Base-by-base conservation (phyloP, 345 rosid species). In the Aquilaria yunnanensis region DNA sequence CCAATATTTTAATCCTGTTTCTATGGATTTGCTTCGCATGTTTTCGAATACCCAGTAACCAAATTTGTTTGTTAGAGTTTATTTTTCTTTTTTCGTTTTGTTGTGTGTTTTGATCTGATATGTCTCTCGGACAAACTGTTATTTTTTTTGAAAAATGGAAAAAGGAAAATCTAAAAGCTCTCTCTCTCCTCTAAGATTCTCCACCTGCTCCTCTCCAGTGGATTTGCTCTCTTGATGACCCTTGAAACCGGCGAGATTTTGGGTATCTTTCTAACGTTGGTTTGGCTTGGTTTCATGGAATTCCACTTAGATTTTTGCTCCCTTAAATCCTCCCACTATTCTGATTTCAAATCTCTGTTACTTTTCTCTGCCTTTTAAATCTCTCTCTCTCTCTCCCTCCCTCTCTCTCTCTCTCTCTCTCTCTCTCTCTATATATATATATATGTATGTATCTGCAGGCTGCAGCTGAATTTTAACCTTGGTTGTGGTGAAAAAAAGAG, bases 121-220 rank as follows among this genome's bases (percentile, higher is more conserved):
- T 72, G 65, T 71, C 66, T 73, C 77, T 75, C 77, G 55, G 81
- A 81, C 85, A 76, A 62, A 48, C 58, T 61, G 62, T 66, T 72
- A 29, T 51, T 34, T 37, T 37, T 37, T 37, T 72, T 53, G 37
- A 60, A 23, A 23, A 23, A 23, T 23, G 23, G 23, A 23, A 23
- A 23, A 23, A 56, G 70, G 60, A 75, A 67, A 76, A 60, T 68
- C 73, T 61, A 69, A 72, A 70, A 62, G 72, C 34, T 53, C 66
- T 62, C 57, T 45, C 47, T 57, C 57, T 61, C 56, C 64, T 67
- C 57, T 60, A 49, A 62, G 50, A 60, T 54, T 43, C 64, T 54
- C 55, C 41, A 50, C 56, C 72, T 60, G 56, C 63, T 70, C 43
- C 43, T 37, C 8, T 37, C 43, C 43, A 37, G 7, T 54, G 81